phyloP scores from a whole-genome alignment of 371 early-diverging fungal species.

The Spraguea lophii region DNA sequence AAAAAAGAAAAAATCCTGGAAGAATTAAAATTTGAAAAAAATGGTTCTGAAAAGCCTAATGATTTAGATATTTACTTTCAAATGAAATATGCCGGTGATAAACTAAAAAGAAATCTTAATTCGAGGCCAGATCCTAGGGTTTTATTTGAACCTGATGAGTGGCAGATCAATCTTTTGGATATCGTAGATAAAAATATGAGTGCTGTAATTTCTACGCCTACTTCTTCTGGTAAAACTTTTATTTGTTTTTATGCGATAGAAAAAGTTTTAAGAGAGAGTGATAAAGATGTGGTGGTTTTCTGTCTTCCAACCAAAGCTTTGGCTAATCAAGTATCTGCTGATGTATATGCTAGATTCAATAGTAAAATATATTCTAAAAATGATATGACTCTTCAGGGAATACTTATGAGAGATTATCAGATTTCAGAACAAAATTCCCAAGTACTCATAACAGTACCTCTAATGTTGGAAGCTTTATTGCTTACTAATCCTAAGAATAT shows the following conservation, averaged over 20 bases:
- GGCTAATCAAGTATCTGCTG: conserved; percentile 51
- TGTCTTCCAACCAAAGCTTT: conserved; percentile 52
- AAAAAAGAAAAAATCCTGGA: conserved; percentile 13
- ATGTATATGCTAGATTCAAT: conserved; percentile 49
- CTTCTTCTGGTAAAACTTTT: conserved; percentile 51
- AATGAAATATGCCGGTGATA: conserved; percentile 42
- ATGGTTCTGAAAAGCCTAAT: conserved; percentile 5
- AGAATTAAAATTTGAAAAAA: conserved; percentile 7
- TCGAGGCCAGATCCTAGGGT: conserved; percentile 46
- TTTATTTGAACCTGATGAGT: conserved; percentile 49
- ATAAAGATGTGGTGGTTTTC: conserved; percentile 47
- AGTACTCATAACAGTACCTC: conserved; percentile 50
- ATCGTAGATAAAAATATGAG: conserved; percentile 44
- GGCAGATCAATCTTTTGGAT: conserved; percentile 49
- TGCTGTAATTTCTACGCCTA: conserved; percentile 50
- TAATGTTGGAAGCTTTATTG: conserved; percentile 41
- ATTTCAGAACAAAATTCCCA: conserved; percentile 43
- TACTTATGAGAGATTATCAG: conserved; percentile 38
- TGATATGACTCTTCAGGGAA: conserved; percentile 40
- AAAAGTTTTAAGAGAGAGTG: conserved; percentile 46
- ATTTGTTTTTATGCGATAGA: conserved; percentile 52
- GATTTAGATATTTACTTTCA: conserved; percentile 47
- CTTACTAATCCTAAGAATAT: conserved; percentile 28
- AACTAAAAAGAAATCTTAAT: conserved; percentile 40
- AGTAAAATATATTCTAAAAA: conserved; percentile 38